Base-by-base conservation (phyloP, 345 rosid genomes). In the Citrus sinensis region DNA sequence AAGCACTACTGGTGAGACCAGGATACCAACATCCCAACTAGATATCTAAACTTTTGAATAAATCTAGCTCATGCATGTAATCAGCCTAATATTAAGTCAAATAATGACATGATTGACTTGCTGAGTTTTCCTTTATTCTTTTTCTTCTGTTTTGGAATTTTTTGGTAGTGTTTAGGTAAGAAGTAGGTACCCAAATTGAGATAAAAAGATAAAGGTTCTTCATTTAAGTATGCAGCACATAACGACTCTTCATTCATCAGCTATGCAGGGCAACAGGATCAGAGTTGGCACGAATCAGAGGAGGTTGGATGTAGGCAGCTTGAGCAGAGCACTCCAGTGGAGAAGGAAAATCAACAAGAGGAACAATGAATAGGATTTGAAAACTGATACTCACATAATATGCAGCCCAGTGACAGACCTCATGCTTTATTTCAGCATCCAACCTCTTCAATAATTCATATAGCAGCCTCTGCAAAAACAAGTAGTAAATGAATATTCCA, bases 401-500 rank as follows among this genome's bases (percentile, higher is more conserved):
- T 71, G 98, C 97, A 32, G 98, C 99, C 98, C 98, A 96, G 76
- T 92, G 98, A 84, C 98, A 87, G 74, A 90, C 86, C 88, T 96
- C 98, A 78, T 91, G 98, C 90, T 96, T 96, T 62, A 94, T 85
- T 76, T 96, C 98, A 9, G 92, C 90, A 85, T 96, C 99, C 68
- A 94, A 84, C 87, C 89, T 94, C 92, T 87, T 91, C 87, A 94
- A 79, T 80, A 96, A 84, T 83, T 96, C 98, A 76, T 87, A 84
- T 61, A 90, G 91, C 77, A 94, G 88, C 78, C 86, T 90, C 98
- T 96, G 94, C 69, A 74, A 67, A 62, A 74, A 61, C 11, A 60
- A 67, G 6, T 66, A 39, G 71, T 64, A 14, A 51, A 65, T 51
- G 9, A 78, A 46, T 25, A 40, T 74, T 64, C 67, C 35, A 75